Evolutionary conservation across 176 grass and related monocot species (phyloP).

Genomic region (Alopecurus myosuroides): DNA sequence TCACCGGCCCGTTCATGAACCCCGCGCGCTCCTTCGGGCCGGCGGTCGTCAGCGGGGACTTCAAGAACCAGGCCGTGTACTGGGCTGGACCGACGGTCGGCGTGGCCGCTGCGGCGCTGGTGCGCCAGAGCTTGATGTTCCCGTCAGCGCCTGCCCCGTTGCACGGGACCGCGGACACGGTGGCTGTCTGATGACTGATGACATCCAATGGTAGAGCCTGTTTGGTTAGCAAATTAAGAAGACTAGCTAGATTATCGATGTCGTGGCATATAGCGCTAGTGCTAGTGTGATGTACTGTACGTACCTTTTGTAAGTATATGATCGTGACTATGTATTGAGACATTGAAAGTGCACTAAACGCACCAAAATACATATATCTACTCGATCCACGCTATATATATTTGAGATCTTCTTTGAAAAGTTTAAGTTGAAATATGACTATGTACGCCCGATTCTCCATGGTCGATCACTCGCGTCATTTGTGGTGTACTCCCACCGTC

Average conservation of each 20-base stretch:
- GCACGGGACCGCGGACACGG: background rate
- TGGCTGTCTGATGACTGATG: background rate
- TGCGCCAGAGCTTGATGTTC: conserved; percentile 35
- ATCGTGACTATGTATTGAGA: too few relatives aligned
- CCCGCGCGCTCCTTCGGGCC: conserved; percentile 54
- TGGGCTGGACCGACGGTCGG: conserved; percentile 35
- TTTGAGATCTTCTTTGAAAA: too few relatives aligned
- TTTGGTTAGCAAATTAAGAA: background rate
- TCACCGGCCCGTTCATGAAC: conserved; percentile 75
- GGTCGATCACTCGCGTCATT: too few relatives aligned
- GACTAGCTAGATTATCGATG: background rate
- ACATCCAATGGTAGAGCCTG: background rate
- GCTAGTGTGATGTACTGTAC: too few relatives aligned
- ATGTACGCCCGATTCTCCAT: too few relatives aligned
- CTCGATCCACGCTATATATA: too few relatives aligned
- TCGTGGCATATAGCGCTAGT: background rate
- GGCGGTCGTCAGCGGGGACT: conserved; percentile 42
- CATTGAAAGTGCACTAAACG: too few relatives aligned
- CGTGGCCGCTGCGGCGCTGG: conserved; percentile 30
- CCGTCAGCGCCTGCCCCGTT: background rate
- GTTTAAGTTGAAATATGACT: too few relatives aligned
- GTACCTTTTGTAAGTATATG: too few relatives aligned
- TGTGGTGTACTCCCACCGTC: too few relatives aligned
- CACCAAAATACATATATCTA: too few relatives aligned
- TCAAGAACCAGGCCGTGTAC: conserved; percentile 47